These are phyloP conservation scores for Beauveria caledonica DNA, from an alignment of 2,329 filamentous ascomycete species.

Conservation along the genomic window DNA sequence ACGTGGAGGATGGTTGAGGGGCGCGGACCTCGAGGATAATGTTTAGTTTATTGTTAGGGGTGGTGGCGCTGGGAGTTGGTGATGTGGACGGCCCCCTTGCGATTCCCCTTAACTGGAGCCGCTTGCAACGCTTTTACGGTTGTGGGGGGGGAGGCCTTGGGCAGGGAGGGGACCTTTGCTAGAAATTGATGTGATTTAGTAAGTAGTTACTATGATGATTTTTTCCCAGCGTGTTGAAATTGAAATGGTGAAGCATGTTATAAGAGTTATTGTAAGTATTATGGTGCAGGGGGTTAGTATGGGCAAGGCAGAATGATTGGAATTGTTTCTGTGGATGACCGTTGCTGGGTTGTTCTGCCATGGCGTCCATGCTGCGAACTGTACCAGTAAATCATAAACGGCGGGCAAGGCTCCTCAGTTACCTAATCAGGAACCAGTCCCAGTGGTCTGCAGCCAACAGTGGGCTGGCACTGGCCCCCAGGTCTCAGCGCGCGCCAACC, in stretches of 20 bases:
- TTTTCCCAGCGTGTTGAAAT: too few relatives aligned
- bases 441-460: neutral
- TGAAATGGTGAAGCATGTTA: neutral
- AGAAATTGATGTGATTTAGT: too few relatives aligned
- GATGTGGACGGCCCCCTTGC: constrained; percentile 11
- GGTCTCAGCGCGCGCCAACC: neutral
- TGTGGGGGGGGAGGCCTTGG: neutral
- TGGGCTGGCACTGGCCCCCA: constrained; percentile 1
- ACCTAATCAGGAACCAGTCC: constrained; percentile 2
- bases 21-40: constrained; percentile 3
- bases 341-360: neutral
- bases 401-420: neutral
- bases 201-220: too few relatives aligned
- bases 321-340: neutral
- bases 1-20: constrained; percentile 2
- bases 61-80: constrained; percentile 5
- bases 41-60: constrained; percentile 8
- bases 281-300: neutral
- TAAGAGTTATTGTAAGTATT: neutral
- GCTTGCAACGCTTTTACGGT: neutral
- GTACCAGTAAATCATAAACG: neutral
- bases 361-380: neutral
- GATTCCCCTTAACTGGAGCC: constrained; percentile 8
- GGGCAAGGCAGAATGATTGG: neutral
- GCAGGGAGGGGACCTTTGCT: neutral